Evolutionary conservation across 129 eudicot genomes (phyloP).

Genomic region (Artemisia annua): DNA sequence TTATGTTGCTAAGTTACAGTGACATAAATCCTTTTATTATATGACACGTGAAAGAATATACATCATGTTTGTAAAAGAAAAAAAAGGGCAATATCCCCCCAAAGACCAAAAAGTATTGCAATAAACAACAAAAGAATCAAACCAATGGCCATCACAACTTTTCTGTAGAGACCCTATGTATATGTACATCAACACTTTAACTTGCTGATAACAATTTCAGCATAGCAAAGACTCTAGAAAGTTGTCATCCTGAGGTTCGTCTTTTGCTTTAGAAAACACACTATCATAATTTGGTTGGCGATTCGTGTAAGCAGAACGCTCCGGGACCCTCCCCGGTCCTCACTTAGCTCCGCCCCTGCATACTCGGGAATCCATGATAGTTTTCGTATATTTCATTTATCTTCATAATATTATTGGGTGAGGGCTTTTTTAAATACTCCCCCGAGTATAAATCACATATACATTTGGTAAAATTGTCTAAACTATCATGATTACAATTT

Average conservation of each 20-base stretch:
- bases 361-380: too few relatives aligned
- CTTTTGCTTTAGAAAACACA: conserved; percentile 48
- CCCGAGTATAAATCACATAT: too few relatives aligned
- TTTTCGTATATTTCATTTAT: too few relatives aligned
- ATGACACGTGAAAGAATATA: neutral
- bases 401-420: too few relatives aligned
- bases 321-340: too few relatives aligned
- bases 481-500: too few relatives aligned
- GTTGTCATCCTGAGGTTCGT: conserved; percentile 55
- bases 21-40: neutral
- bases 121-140: conserved; percentile 1
- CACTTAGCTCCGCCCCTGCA: too few relatives aligned
- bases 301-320: conserved; percentile 33
- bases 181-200: conserved; percentile 11
- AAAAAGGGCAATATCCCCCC: neutral
- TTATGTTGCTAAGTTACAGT: neutral
- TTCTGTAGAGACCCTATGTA: neutral
- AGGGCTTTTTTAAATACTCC: too few relatives aligned
- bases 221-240: conserved; percentile 50
- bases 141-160: neutral
- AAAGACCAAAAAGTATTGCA: neutral
- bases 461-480: too few relatives aligned
- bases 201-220: conserved; percentile 22
- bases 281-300: conserved; percentile 22
- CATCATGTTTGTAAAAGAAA: neutral